Evolutionary conservation across 352 stramenopile genomes (phyloP).

Genomic region (Detonula confervacea): DNA sequence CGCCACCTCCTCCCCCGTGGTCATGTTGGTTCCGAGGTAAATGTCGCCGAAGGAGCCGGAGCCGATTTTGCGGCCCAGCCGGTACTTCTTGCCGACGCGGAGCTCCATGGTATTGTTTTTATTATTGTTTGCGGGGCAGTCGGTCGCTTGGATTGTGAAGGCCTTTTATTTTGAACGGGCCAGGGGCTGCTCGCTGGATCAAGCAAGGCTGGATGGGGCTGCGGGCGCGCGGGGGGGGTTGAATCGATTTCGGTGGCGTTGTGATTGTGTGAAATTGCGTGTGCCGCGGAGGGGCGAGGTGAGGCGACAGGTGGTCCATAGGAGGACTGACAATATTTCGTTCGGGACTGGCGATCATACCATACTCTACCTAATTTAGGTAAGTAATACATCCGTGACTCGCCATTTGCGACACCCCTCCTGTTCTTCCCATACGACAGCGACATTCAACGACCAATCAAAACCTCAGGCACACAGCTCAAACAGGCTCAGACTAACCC

Average conservation of each 20-base stretch:
- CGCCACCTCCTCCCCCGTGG: slow-evolving; percentile 96
- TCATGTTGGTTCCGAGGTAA: slow-evolving; percentile 99
- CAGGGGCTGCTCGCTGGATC: too few species aligned
- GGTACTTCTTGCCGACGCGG: slow-evolving; percentile 99
- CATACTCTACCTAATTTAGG: neutral
- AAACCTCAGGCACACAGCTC: too few species aligned
- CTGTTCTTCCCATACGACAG: too few species aligned
- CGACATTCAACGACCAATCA: too few species aligned
- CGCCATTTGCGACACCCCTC: neutral
- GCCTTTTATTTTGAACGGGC: neutral
- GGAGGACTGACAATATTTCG: neutral
- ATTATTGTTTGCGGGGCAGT: neutral
- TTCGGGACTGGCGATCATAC: neutral
- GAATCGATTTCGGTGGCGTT: neutral
- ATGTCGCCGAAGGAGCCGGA: slow-evolving; percentile 99
- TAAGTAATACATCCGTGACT: neutral
- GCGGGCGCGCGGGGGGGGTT: neutral
- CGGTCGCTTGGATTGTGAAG: neutral
- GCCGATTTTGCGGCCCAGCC: slow-evolving; percentile 98
- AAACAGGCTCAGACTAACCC: too few species aligned
- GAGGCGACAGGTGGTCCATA: neutral
- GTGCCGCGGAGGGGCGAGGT: neutral
- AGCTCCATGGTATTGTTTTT: slow-evolving; percentile 90
- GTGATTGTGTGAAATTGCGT: too few species aligned
- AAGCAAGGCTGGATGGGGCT: too few species aligned